These are phyloP conservation scores for Schizosaccharomyces osmophilus DNA, from an alignment of 805 yeast genomes.

Conservation along the genomic window DNA sequence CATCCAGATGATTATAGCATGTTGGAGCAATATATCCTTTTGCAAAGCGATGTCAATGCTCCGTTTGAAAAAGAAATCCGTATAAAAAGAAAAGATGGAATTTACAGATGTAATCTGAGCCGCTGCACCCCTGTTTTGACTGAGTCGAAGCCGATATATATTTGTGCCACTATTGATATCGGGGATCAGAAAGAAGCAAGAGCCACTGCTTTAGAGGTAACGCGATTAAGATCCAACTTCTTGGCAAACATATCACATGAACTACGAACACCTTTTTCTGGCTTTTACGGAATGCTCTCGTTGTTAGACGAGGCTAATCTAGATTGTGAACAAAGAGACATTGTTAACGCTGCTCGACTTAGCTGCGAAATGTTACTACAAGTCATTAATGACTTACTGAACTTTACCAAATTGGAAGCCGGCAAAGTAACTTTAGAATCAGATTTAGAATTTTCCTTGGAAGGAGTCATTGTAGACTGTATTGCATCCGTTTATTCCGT, in stretches of 20 bases:
- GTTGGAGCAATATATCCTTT: conserved; percentile 1
- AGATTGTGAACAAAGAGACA: conserved; percentile 21
- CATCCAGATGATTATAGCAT: conserved; percentile 7
- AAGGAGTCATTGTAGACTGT: conserved; percentile 22
- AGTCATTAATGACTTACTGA: conserved; percentile 30
- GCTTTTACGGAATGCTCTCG: conserved; percentile 25
- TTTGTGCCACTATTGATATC: conserved; percentile 8
- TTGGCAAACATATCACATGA: conserved; percentile 34
- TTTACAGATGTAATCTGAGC: conserved; percentile 8
- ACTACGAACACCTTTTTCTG: conserved; percentile 31
- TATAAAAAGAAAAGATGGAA: conserved; percentile 5
- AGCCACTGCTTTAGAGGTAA: conserved; percentile 8
- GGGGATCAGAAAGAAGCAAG: conserved; percentile 10
- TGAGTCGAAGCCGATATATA: conserved; percentile 7
- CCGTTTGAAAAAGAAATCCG: conserved; percentile 7
- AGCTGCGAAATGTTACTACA: conserved; percentile 28
- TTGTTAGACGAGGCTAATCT: conserved; percentile 26
- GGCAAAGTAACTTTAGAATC: conserved; percentile 25
- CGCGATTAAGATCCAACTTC: conserved; percentile 22
- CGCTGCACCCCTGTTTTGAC: conserved; percentile 6
- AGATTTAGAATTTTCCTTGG: conserved; percentile 23
- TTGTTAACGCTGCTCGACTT: conserved; percentile 26
- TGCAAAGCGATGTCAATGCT: conserved; percentile 2
- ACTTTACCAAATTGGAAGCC: conserved; percentile 30
- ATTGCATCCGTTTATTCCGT: conserved; percentile 25